Percentiles rank a stretch among this genome's conserved stretches.
Evolutionary conservation across 805 yeast genomes (phyloP).

Genomic region (Myxozyma geophila): DNA sequence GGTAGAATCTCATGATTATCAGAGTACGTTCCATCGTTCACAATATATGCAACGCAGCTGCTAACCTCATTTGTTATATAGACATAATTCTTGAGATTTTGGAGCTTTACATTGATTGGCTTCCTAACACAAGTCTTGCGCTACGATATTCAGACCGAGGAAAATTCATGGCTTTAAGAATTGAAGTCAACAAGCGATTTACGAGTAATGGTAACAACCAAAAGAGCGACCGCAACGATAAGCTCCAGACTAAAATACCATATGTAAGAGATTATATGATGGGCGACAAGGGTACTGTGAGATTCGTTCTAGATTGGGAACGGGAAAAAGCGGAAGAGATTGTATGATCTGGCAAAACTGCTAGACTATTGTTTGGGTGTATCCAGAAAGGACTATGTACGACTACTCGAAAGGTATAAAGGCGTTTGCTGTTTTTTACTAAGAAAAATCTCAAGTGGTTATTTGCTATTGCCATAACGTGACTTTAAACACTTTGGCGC

Average conservation of each 20-base stretch:
- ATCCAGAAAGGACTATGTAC: too few species aligned
- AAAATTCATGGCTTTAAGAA: conserved; percentile 32
- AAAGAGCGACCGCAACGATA: not conserved
- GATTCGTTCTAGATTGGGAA: conserved; percentile 32
- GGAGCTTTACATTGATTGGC: conserved; percentile 36
- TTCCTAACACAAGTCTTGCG: conserved; percentile 27
- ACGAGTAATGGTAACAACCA: not conserved
- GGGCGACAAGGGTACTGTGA: conserved; percentile 34
- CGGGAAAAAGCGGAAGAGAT: conserved; percentile 26
- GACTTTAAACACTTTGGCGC: not conserved
- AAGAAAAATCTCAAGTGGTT: too few species aligned
- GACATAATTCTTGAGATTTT: conserved; percentile 33
- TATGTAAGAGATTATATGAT: conserved; percentile 24
- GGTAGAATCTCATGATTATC: conserved; percentile 11
- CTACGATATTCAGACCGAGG: conserved; percentile 18
- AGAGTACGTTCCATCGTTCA: conserved; percentile 16
- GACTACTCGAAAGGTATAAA: too few species aligned
- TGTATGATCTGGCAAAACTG: not conserved
- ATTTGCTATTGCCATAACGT: not conserved
- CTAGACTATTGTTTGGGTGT: not conserved
- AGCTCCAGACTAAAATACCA: not conserved
- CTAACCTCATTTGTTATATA: not conserved
- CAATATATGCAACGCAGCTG: not conserved
- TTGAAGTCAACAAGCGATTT: conserved; percentile 26
- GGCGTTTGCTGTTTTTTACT: too few species aligned